Conservation (phyloP, 345 rosid species). For the Litchi chinensis region DNA sequence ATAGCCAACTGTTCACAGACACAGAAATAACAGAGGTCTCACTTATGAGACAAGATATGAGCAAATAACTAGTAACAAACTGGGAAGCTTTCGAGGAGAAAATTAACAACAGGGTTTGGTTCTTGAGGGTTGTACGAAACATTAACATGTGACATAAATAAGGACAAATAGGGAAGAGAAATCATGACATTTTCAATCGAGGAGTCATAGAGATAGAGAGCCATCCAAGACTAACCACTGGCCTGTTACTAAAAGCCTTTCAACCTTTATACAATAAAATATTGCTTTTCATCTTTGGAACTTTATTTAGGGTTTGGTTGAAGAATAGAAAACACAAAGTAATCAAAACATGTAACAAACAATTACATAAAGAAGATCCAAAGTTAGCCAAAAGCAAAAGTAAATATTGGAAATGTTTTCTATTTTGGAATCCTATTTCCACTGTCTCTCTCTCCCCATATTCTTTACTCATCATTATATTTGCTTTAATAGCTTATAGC, state of each 20-base stretch:
- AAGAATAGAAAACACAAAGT: slow-evolving; percentile 6
- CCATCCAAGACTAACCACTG: slow-evolving; percentile 24
- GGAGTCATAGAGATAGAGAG: background rate
- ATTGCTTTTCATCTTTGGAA: background rate
- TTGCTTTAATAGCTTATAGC: slow-evolving; percentile 3
- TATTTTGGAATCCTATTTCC: slow-evolving; percentile 26
- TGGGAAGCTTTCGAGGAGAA: slow-evolving; percentile 20
- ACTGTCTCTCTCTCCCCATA: background rate
- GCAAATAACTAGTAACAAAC: slow-evolving; percentile 28
- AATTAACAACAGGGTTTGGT: background rate
- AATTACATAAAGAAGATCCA: slow-evolving; percentile 17
- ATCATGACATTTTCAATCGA: slow-evolving; percentile 17
- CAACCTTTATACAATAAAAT: background rate
- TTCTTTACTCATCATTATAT: background rate
- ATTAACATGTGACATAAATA: slow-evolving; percentile 35
- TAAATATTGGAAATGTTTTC: background rate
- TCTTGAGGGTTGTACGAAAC: slow-evolving; percentile 24
- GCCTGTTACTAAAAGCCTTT: slow-evolving; percentile 14
- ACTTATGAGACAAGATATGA: slow-evolving; percentile 20
- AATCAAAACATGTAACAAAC: slow-evolving; percentile 10
- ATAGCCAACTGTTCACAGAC: background rate
- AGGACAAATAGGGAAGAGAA: slow-evolving; percentile 38
- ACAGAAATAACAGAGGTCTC: slow-evolving; percentile 11
- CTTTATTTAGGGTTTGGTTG: background rate
- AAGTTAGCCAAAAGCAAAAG: slow-evolving; percentile 24